phyloP scores from a whole-genome alignment of 2,329 filamentous ascomycete species.

The Fusarium sp. region DNA sequence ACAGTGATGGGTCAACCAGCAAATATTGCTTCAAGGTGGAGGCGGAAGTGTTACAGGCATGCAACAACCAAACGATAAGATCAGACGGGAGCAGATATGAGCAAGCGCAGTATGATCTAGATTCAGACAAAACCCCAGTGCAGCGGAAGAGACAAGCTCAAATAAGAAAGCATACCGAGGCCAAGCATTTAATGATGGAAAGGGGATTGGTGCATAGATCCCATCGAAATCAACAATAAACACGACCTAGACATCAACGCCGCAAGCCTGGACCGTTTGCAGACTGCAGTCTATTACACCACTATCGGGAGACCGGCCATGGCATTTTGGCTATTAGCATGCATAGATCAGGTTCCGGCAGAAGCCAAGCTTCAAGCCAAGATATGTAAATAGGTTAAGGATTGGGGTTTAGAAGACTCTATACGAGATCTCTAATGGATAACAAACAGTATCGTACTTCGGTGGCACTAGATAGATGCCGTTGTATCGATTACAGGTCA shows the following conservation, averaged over 20 bases:
- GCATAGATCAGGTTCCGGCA: conserved; percentile 13
- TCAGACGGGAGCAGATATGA: conserved; percentile 11
- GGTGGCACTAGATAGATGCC: not conserved
- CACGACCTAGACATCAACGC: conserved; percentile 5
- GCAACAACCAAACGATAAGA: not conserved
- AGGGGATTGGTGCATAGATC: conserved; percentile 17
- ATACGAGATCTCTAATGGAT: not conserved
- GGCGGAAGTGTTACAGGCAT: conserved; percentile 2
- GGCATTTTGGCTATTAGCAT: conserved; percentile 26
- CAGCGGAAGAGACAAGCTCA: conserved; percentile 29
- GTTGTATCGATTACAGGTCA: not conserved
- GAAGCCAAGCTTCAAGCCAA: conserved; percentile 22
- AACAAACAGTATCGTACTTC: not conserved
- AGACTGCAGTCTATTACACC: conserved; percentile 30
- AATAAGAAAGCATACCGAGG: conserved; percentile 31
- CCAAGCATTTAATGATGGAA: conserved; percentile 8
- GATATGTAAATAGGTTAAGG: not conserved
- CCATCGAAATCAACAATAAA: conserved; percentile 12
- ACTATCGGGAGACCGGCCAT: conserved; percentile 19
- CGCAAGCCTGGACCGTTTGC: conserved; percentile 15
- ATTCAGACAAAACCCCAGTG: not conserved
- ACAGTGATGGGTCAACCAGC: not conserved
- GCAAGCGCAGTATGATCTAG: conserved; percentile 18
- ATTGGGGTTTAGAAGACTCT: not conserved
- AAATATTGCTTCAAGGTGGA: conserved; percentile 7